Evolutionary conservation across 306 rosid species (phyloP).

Genomic region (Ormosia emarginata): DNA sequence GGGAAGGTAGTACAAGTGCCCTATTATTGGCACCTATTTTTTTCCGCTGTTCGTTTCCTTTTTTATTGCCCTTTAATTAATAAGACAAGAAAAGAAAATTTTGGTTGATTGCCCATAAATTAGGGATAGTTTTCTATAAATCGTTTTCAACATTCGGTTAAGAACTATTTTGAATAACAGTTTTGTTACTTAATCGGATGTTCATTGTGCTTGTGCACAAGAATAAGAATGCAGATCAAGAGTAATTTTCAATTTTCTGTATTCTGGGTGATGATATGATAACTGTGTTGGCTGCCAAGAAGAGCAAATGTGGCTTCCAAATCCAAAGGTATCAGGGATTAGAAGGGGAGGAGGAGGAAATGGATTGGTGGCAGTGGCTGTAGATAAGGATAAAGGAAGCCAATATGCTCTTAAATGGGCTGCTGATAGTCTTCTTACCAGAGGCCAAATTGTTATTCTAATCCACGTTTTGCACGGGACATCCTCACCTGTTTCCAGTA

Average conservation of each 20-base stretch:
- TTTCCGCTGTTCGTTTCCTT: not conserved
- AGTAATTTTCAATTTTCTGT: not conserved
- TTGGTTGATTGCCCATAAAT: slow-evolving; percentile 39
- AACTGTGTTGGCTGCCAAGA: not conserved
- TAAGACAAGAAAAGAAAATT: slow-evolving; percentile 27
- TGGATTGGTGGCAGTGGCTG: slow-evolving; percentile 75
- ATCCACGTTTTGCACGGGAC: slow-evolving; percentile 60
- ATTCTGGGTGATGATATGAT: not conserved
- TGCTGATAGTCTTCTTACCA: slow-evolving; percentile 59
- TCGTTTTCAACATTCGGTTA: slow-evolving; percentile 1
- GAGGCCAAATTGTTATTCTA: slow-evolving; percentile 67
- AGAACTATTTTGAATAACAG: not conserved
- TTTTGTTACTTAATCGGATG: not conserved
- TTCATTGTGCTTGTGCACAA: not conserved
- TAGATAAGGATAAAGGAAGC: slow-evolving; percentile 86
- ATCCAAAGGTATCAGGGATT: slow-evolving; percentile 17
- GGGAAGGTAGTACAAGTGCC: not conserved
- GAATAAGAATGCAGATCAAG: not conserved
- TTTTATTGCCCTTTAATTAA: not conserved
- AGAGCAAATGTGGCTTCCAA: slow-evolving; percentile 55
- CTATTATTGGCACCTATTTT: slow-evolving; percentile 9
- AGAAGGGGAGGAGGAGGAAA: slow-evolving; percentile 53
- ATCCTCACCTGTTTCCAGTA: slow-evolving; percentile 31
- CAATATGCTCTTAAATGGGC: slow-evolving; percentile 85
- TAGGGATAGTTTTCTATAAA: slow-evolving; percentile 25